Evolutionary conservation across 148 eudicot genomes (phyloP).

Genomic region (Cornus florida): DNA sequence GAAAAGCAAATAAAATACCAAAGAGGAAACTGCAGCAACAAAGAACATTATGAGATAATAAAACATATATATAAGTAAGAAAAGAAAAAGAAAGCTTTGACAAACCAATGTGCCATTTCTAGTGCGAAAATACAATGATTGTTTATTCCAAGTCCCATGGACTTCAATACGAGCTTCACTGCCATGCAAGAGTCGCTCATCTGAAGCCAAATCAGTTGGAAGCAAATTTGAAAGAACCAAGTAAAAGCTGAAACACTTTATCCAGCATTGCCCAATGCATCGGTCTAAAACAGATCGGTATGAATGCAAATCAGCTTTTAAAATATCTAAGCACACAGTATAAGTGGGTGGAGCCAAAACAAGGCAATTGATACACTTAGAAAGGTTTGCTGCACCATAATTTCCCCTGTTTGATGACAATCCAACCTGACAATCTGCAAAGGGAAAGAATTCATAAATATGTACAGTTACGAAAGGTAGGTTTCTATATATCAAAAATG

Average conservation of each 20-base stretch:
- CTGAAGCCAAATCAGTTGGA: conserved; percentile 32
- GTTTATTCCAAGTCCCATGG: conserved; percentile 38
- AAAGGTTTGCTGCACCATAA: conserved; percentile 14
- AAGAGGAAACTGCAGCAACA: background rate
- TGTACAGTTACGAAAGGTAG: background rate
- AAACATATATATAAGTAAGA: background rate
- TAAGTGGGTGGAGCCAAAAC: conserved; percentile 57
- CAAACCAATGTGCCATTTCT: conserved; percentile 52
- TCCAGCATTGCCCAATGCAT: conserved; percentile 36
- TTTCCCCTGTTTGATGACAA: conserved; percentile 20
- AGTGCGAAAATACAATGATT: conserved; percentile 45
- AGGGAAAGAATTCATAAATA: conserved; percentile 12
- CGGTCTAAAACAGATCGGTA: conserved; percentile 32
- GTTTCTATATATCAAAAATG: background rate
- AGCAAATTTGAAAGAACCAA: conserved; percentile 58
- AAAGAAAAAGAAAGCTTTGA: conserved; percentile 10
- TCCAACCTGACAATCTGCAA: conserved; percentile 43
- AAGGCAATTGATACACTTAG: conserved; percentile 20
- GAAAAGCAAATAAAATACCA: no score
- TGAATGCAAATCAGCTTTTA: conserved; percentile 42
- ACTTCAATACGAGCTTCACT: conserved; percentile 55
- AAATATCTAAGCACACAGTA: conserved; percentile 47
- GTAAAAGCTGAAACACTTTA: conserved; percentile 41
- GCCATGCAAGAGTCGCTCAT: conserved; percentile 62
- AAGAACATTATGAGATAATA: background rate